phyloP scores from a whole-genome alignment of 805 yeast genomes.

The Saturnispora sanitii region DNA sequence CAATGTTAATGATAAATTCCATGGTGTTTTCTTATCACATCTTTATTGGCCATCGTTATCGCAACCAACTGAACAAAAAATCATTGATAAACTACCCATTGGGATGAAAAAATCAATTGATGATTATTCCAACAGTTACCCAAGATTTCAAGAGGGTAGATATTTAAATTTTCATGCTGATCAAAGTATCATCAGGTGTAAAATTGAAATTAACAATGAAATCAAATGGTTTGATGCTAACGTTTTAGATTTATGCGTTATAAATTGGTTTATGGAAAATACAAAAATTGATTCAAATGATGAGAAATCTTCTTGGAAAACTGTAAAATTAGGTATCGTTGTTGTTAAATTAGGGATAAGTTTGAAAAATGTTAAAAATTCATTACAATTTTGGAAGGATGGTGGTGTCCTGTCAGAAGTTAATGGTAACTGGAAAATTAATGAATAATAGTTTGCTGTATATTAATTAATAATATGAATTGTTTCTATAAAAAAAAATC shows the following conservation, averaged over 20 bases:
- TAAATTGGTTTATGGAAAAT: slow-evolving; percentile 21
- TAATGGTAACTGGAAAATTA: slow-evolving; percentile 13
- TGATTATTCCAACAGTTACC: slow-evolving; percentile 33
- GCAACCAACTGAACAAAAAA: slow-evolving; percentile 19
- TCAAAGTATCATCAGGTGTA: slow-evolving; percentile 53
- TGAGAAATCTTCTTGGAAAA: slow-evolving; percentile 3
- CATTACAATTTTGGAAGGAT: slow-evolving; percentile 54
- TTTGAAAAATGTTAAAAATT: slow-evolving; percentile 29
- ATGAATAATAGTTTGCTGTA: slow-evolving; percentile 7
- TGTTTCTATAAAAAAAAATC: neutral
- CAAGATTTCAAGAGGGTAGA: slow-evolving; percentile 44
- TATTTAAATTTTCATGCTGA: slow-evolving; percentile 46
- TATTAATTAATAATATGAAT: neutral
- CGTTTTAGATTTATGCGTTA: slow-evolving; percentile 50
- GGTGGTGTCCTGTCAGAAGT: slow-evolving; percentile 40
- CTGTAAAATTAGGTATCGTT: slow-evolving; percentile 22
- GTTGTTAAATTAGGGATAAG: slow-evolving; percentile 35
- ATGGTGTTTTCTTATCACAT: slow-evolving; percentile 60
- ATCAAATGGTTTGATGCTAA: slow-evolving; percentile 37
- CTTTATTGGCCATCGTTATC: slow-evolving; percentile 70
- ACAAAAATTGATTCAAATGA: neutral
- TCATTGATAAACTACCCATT: slow-evolving; percentile 33
- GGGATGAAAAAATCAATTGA: slow-evolving; percentile 33
- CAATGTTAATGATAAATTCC: slow-evolving; percentile 19
- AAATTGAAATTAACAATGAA: slow-evolving; percentile 42